Evolutionary conservation across 1,284 basidiomycete genomes (phyloP).

Genomic region (Irpex lacteus): DNA sequence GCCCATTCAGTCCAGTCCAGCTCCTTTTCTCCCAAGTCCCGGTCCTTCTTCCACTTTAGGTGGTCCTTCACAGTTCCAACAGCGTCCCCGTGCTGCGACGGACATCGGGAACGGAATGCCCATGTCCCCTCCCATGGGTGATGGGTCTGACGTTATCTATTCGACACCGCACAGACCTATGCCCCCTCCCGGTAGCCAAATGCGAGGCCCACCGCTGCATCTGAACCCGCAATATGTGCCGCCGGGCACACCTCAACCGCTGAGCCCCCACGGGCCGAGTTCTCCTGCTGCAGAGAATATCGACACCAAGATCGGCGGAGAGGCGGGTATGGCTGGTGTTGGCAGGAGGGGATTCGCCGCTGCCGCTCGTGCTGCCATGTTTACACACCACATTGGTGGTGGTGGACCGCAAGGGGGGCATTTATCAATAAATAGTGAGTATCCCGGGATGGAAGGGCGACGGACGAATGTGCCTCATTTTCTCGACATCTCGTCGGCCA

Average conservation of each 20-base stretch:
- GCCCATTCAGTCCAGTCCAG: conserved; percentile 19
- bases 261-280: conserved; percentile 2
- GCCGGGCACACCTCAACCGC: not conserved
- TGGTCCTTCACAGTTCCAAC: not conserved
- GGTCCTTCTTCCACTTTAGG: conserved; percentile 4
- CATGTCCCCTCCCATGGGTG: conserved; percentile 11
- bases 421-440: conserved; percentile 16
- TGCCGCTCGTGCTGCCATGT: conserved; percentile 70
- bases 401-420: conserved; percentile 6
- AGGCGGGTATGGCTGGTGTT: conserved; percentile 88
- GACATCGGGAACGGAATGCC: conserved; percentile 13
- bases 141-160: not conserved
- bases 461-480: conserved; percentile 46
- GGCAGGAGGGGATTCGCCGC: conserved; percentile 83
- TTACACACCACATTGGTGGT: conserved; percentile 29
- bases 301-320: conserved; percentile 75
- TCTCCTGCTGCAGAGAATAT: conserved; percentile 30
- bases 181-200: not conserved
- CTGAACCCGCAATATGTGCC: not conserved
- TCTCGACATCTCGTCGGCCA: conserved; percentile 45
- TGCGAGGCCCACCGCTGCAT: not conserved
- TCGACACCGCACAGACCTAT: not conserved
- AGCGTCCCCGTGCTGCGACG: conserved; percentile 24
- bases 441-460: conserved; percentile 32
- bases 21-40: conserved; percentile 3